Evolutionary conservation across 129 eudicot genomes (phyloP), one percentile per base, ranked within the genome.

Genomic region (Flaveria ramosissima): DNA sequence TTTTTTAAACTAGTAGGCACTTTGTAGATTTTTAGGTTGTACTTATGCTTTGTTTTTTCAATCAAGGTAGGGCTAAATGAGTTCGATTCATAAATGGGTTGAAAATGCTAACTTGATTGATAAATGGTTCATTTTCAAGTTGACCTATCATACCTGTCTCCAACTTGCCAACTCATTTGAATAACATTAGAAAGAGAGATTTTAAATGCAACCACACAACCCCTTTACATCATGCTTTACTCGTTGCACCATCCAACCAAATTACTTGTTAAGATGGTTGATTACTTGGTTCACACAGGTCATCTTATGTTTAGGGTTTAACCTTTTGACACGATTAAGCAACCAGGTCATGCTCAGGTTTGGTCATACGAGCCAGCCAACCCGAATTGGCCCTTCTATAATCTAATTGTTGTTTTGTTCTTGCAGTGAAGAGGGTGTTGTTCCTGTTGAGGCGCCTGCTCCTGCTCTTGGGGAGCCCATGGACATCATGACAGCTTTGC

Each of bases 401-500:
- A 36, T 36, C 7, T 45, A 45, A 45, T 30, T 10, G 16, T 48
- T n/a, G 3, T 55, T 81, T 39, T 53, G 39, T 46, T 61, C 1
- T 73, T 86, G 71, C 88, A 93, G 98, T 78, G 98, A 93, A 84
- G 98, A 91, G 21, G 87, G 47, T 80, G 93, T 53, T 83, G 91
- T 77, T 68, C 84, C 84, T 12, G 84, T 83, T 56, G 96, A 88
- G 86, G 82, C 72, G 1, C 87, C 88, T 23, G 77, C 85, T 46
- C 88, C 96, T 4, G 90, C 84, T 79, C 92, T 89, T 55, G 98
- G 96, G 46, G 98, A 94, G 86, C 88, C 92, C 16, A 94, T 94
- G 98, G 98, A 94, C 77, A 89, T 83, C 63, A 89, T 89, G 96
- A 91, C 98, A 9, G 98, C 96, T 1, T 76, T 94, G 84, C 98